These are phyloP conservation scores for Pseudogymnoascus sp. DNA, from an alignment of 2,329 filamentous ascomycete species.

Conservation along the genomic window DNA sequence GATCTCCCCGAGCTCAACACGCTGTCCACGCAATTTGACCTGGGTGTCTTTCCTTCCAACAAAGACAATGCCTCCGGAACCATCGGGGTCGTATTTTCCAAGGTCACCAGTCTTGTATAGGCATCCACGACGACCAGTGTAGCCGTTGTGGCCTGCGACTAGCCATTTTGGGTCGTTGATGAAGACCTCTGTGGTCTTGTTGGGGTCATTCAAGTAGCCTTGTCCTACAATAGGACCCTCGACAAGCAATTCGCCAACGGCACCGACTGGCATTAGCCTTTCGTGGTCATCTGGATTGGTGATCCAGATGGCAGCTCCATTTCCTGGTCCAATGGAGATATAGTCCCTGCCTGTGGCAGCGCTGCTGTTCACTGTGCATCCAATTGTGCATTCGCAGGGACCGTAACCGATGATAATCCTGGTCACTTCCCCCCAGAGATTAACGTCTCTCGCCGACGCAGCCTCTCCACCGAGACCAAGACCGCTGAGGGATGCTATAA, in stretches of 20 bases:
- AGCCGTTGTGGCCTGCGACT: slow-evolving; percentile 30
- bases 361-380: slow-evolving; percentile 14
- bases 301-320: slow-evolving; percentile 32
- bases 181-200: slow-evolving; percentile 51
- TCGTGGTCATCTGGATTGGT: slow-evolving; percentile 17
- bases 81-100: slow-evolving; percentile 45
- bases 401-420: slow-evolving; percentile 38
- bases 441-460: slow-evolving; percentile 32
- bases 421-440: slow-evolving; percentile 30
- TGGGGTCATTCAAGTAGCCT: slow-evolving; percentile 51
- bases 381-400: slow-evolving; percentile 24
- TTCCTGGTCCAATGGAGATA: slow-evolving; percentile 9
- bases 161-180: slow-evolving; percentile 49
- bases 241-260: slow-evolving; percentile 24
- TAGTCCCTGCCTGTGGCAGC: slow-evolving; percentile 10
- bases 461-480: slow-evolving; percentile 26
- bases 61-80: slow-evolving; percentile 42
- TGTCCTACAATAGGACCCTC: slow-evolving; percentile 51
- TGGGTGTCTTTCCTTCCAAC: slow-evolving; percentile 60
- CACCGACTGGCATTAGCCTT: slow-evolving; percentile 20
- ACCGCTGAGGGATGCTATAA: slow-evolving; percentile 19
- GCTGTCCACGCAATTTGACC: slow-evolving; percentile 58
- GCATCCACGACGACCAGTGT: slow-evolving; percentile 33
- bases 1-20: slow-evolving; percentile 51
- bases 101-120: slow-evolving; percentile 56